phyloP scores from a whole-genome alignment of 345 rosid species.

The Linum trigynum region DNA sequence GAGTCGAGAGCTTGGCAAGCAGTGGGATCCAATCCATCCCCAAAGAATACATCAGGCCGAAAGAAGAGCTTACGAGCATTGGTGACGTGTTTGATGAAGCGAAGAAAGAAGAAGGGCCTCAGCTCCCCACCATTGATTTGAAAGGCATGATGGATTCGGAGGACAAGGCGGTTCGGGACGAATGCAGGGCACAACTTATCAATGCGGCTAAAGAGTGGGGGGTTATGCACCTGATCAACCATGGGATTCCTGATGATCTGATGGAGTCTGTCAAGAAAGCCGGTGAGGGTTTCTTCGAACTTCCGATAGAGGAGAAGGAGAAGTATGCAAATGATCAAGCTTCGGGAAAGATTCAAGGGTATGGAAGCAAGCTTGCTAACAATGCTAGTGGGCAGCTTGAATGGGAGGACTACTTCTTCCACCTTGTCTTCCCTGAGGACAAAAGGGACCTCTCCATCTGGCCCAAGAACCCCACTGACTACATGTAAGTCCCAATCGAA shows the following conservation, averaged over 20 bases:
- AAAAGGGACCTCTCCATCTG: constrained; percentile 71
- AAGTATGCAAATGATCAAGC: constrained; percentile 78
- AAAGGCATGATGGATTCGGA: constrained; percentile 42
- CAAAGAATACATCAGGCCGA: constrained; percentile 60
- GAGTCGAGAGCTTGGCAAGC: not conserved
- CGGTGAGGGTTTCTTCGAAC: constrained; percentile 54
- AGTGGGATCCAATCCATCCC: constrained; percentile 69
- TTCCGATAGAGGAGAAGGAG: constrained; percentile 78
- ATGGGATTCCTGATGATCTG: constrained; percentile 55
- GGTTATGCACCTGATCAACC: constrained; percentile 91
- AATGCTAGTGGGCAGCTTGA: constrained; percentile 80
- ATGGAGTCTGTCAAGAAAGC: constrained; percentile 54
- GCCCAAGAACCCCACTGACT: constrained; percentile 75
- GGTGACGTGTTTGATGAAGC: constrained; percentile 68
- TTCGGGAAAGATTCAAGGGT: constrained; percentile 74
- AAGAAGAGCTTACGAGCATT: constrained; percentile 70
- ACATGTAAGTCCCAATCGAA: constrained; percentile 39
- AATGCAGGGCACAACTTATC: constrained; percentile 43
- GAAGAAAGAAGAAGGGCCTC: constrained; percentile 68
- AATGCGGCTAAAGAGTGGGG: constrained; percentile 76
- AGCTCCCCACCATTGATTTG: constrained; percentile 68
- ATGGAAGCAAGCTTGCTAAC: constrained; percentile 93
- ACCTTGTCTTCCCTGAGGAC: constrained; percentile 66
- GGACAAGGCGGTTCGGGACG: constrained; percentile 34
- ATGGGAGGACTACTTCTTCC: constrained; percentile 96